A percentile compares a stretch with the other conserved stretches of the same genome.
phyloP scores from a whole-genome alignment of 345 rosid species.

The Camelina sativa region DNA sequence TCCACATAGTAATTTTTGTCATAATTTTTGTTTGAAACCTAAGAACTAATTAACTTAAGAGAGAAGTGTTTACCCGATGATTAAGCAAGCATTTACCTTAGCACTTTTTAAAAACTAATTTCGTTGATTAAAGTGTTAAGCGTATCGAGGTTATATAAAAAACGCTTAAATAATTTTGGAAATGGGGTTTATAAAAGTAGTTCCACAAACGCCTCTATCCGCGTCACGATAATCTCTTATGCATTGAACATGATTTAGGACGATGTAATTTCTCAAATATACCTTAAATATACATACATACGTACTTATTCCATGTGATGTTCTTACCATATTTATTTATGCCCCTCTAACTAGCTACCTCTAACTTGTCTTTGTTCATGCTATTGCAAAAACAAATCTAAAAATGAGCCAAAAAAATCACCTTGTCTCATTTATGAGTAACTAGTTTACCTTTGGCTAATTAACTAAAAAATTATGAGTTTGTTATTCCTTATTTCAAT shows the following conservation, averaged over 20 bases:
- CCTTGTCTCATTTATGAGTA: no score
- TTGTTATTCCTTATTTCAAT: no score
- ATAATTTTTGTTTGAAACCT: background rate
- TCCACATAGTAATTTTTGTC: background rate
- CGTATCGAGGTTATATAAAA: slow-evolving; percentile 16
- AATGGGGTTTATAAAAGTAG: slow-evolving; percentile 20
- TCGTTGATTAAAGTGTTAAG: background rate
- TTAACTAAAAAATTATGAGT: no score
- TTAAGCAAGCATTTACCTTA: slow-evolving; percentile 30
- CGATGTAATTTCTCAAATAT: background rate
- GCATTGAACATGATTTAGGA: slow-evolving; percentile 50
- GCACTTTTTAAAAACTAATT: background rate
- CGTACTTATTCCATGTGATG: background rate
- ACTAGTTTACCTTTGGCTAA: no score
- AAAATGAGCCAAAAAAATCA: background rate
- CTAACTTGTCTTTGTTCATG: slow-evolving; percentile 49
- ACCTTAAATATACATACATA: no score
- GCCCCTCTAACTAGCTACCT: slow-evolving; percentile 12
- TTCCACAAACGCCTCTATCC: slow-evolving; percentile 43
- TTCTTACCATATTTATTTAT: slow-evolving; percentile 29
- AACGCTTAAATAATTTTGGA: slow-evolving; percentile 10
- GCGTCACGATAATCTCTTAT: slow-evolving; percentile 50
- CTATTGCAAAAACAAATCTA: background rate
- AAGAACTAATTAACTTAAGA: slow-evolving; percentile 9
- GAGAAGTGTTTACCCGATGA: slow-evolving; percentile 8